Evolutionary conservation across 2,329 filamentous ascomycete genomes (phyloP), one percentile per base, ranked within the genome.

Genomic region (Biscogniauxia mediterranea): DNA sequence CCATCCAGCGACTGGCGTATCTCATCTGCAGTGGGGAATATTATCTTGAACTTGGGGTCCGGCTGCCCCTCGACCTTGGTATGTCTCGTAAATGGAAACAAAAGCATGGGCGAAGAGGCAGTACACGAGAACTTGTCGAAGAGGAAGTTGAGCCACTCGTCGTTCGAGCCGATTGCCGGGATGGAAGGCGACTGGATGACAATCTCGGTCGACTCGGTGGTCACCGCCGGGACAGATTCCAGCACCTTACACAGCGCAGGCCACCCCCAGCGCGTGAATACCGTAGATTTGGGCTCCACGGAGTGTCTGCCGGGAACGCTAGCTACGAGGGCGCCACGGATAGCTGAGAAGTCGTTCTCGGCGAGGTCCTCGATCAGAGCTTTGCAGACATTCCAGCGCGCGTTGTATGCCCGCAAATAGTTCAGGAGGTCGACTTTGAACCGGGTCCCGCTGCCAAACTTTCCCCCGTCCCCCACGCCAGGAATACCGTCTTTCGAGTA

Each of bases 11-110:
- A 93, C 50, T 79, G 79, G 17, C 91, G 85, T 60, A 97, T 90
- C 71, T 96, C 92, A 57, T 90, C 83, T 0, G 89, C 80, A 0
- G 92, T 94, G 0, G 93, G 93, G 67, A 94, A 97, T 4, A 97
- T 83, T 46, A 97, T 81, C 55, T 87, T 89, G 75, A 90, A 88
- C 4, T 76, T 79, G 0, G 87, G 82, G 20, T 74, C 76, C 1
- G 64, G 55, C 64, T 46, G 63, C 9, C 52, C 25, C 52, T 60
- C 59, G 23, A 23, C 23, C 23, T 23, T 23, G 28, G 3, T 8
- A 13, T 32, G 11, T 32, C 28, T 32, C 7, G 7, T 8, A 32
- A 8, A 13, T 9, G 7, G 28, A 32, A 32, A 32, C 7, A 9
- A 32, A 32, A 13, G 28, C 7, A 32, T 1, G 28, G 28, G 28